A percentile compares a stretch with the other conserved stretches of the same genome.
These are phyloP conservation scores for Lithohypha guttulata DNA, from an alignment of 2,329 filamentous ascomycete genomes.

Conservation along the genomic window DNA sequence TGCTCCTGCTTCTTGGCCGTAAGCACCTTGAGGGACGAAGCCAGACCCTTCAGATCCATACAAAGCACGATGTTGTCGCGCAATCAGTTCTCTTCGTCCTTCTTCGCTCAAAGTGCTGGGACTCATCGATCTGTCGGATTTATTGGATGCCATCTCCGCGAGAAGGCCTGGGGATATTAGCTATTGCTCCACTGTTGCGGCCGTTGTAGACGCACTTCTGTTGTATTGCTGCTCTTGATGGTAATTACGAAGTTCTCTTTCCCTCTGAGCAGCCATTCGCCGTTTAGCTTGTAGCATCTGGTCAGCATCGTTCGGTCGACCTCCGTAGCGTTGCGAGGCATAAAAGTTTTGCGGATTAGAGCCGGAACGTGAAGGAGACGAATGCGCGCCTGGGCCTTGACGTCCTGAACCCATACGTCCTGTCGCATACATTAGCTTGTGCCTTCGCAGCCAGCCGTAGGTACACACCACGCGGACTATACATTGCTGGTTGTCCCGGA, in stretches of 20 bases:
- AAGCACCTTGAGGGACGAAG: conserved; percentile 56
- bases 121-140: conserved; percentile 77
- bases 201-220: conserved; percentile 56
- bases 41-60: conserved; percentile 64
- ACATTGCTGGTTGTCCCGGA: conserved; percentile 55
- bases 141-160: conserved; percentile 60
- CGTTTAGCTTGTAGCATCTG: conserved; percentile 99
- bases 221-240: conserved; percentile 99
- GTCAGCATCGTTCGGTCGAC: conserved; percentile 81
- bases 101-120: conserved; percentile 85
- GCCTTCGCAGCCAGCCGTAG: conserved; percentile 46
- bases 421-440: no score
- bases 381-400: conserved; percentile 77
- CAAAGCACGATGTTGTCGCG: conserved; percentile 85
- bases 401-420: conserved; percentile 58
- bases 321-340: conserved; percentile 82
- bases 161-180: conserved; percentile 41
- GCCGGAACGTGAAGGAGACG: conserved; percentile 54
- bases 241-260: conserved; percentile 98
- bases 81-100: conserved; percentile 88
- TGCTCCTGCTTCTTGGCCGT: conserved; percentile 57
- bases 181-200: conserved; percentile 29
- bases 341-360: conserved; percentile 90
- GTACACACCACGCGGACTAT: conserved; percentile 11
- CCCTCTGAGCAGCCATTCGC: conserved; percentile 96